Percentiles rank a stretch among this genome's conserved stretches.
These are phyloP conservation scores for Fusarium sp. DNA, from an alignment of 2,329 filamentous ascomycete genomes.

Conservation along the genomic window DNA sequence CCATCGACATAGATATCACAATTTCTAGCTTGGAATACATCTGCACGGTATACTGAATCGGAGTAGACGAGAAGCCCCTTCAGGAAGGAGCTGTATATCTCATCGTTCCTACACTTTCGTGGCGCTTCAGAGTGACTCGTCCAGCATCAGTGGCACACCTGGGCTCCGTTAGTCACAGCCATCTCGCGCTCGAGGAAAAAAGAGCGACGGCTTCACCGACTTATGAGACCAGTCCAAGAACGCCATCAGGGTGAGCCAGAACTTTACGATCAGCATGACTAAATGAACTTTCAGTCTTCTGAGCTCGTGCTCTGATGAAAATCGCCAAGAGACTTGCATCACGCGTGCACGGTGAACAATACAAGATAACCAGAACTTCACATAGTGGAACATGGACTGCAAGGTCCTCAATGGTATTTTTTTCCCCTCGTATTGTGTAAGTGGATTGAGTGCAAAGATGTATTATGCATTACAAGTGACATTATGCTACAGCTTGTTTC, in stretches of 20 bases:
- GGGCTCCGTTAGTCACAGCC: background rate
- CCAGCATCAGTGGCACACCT: conserved; percentile 49
- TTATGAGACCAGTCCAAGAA: background rate
- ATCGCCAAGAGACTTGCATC: conserved; percentile 38
- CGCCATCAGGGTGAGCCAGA: background rate
- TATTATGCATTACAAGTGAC: conserved; percentile 49
- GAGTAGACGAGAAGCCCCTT: conserved; percentile 40
- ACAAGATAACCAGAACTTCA: conserved; percentile 23
- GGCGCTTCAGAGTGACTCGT: conserved; percentile 51
- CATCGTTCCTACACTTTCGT: conserved; percentile 50
- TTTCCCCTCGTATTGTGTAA: conserved; percentile 41
- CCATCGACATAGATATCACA: conserved; percentile 40
- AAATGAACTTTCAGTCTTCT: background rate
- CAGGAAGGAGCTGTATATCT: conserved; percentile 49
- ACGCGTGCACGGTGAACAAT: conserved; percentile 1
- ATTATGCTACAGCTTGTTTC: conserved; percentile 49
- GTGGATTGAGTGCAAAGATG: background rate
- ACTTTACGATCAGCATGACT: background rate
- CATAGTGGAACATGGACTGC: conserved; percentile 43
- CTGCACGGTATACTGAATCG: conserved; percentile 39
- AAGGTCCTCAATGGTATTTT: background rate
- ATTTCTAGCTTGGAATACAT: conserved; percentile 47
- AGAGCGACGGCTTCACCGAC: conserved; percentile 15
- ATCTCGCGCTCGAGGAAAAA: background rate
- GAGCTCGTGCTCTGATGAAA: conserved; percentile 41